phyloP scores from a whole-genome alignment of 2,329 filamentous ascomycete genomes.

The Ceratocystis albifundus region DNA sequence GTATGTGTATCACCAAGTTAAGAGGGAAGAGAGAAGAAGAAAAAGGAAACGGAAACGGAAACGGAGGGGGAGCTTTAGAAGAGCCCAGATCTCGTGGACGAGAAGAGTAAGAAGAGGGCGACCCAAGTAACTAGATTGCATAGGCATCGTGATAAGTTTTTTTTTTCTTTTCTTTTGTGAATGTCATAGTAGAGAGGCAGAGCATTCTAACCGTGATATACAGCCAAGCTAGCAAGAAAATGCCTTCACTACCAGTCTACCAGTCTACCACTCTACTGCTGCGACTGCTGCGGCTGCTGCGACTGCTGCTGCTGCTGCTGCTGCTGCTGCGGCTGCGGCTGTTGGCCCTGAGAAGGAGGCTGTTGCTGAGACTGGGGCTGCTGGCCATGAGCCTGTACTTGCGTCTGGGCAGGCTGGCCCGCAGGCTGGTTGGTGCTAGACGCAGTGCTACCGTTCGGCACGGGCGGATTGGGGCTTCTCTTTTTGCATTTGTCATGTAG shows the following conservation, averaged over 20 bases:
- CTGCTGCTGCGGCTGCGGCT: not conserved
- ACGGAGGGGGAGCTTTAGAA: not conserved
- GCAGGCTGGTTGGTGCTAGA: slow-evolving; percentile 9
- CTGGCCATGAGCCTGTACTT: not conserved
- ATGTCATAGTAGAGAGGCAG: not conserved
- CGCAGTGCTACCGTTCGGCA: slow-evolving; percentile 11
- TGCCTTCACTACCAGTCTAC: not conserved
- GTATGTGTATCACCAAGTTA: not conserved
- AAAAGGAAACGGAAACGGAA: too few species aligned
- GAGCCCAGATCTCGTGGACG: not conserved
- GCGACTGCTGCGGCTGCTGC: not conserved
- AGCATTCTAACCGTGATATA: too few species aligned
- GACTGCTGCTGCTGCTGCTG: not conserved
- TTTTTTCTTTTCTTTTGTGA: not conserved
- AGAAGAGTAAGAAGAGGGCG: not conserved
- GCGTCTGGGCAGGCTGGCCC: not conserved
- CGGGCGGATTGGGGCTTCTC: slow-evolving; percentile 21
- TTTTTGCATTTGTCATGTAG: slow-evolving; percentile 88
- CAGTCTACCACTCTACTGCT: too few species aligned
- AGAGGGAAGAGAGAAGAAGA: not conserved
- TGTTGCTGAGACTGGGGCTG: not conserved
- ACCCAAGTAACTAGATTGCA: not conserved
- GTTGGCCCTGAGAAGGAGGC: not conserved
- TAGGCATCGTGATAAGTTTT: slow-evolving; percentile 2
- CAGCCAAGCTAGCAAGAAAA: not conserved